Conservation (phyloP, 1,139 yeast species). For the Pichiaceae sp. region DNA sequence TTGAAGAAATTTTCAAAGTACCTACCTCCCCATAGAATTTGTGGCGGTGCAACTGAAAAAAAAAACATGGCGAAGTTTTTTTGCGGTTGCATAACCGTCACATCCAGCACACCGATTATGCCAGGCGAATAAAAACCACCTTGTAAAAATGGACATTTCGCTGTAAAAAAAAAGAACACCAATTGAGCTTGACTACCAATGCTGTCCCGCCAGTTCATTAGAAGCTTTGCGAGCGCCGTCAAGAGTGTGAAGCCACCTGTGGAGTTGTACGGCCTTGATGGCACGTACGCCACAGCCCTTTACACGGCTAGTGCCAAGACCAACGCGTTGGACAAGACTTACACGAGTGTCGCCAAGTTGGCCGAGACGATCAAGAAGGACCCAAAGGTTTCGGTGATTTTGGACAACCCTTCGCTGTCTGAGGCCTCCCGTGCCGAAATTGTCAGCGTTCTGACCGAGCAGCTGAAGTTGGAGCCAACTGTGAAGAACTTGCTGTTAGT, state of each 20-base stretch:
- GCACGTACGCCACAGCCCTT: slow-evolving; percentile 93
- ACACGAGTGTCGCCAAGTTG: slow-evolving; percentile 56
- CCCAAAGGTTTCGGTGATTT: slow-evolving; percentile 49
- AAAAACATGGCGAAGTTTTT: no score
- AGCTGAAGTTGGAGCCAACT: slow-evolving; percentile 61
- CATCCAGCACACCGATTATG: no score
- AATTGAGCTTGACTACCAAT: slow-evolving; percentile 18
- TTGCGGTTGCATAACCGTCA: no score
- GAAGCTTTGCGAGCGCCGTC: slow-evolving; percentile 42
- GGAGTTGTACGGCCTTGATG: slow-evolving; percentile 91
- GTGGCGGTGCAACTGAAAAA: no score
- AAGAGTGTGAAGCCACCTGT: slow-evolving; percentile 73
- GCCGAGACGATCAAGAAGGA: slow-evolving; percentile 53
- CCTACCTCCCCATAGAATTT: no score
- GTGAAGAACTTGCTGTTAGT: slow-evolving; percentile 76
- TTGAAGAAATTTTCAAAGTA: no score
- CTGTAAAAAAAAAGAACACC: neutral
- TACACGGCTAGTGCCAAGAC: slow-evolving; percentile 88
- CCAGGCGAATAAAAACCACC: no score
- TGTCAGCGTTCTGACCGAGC: slow-evolving; percentile 49
- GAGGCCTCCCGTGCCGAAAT: slow-evolving; percentile 65
- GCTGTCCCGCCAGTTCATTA: slow-evolving; percentile 62
- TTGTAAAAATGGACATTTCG: no score
- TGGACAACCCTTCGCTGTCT: slow-evolving; percentile 80
- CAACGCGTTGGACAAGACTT: slow-evolving; percentile 67